Evolutionary conservation across 495 filamentous ascomycete genomes (phyloP), one percentile per base, ranked within the genome.

Genomic region (Aspergillus carlsbadensis): DNA sequence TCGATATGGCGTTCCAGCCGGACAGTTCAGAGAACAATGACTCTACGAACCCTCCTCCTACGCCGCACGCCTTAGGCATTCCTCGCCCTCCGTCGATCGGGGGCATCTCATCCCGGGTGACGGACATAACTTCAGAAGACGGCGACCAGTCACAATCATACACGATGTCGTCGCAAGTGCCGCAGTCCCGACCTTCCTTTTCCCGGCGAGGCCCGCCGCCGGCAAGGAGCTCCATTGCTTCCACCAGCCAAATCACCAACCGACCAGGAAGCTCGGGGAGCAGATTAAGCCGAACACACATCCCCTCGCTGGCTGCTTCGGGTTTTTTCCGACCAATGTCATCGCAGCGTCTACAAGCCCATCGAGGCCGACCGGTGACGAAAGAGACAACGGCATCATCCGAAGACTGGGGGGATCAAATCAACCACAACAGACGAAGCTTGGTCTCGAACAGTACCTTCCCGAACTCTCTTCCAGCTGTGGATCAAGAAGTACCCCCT

Each of bases 251-350:
- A 17, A 65, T 65, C 33, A 69, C 76, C 20, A 77, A 71, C 59
- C 67, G 87, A 59, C 87, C 88, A 10, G 70, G 72, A 21, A 88
- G 82, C 57, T 82, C 87, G 2, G 81, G 80, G 3, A 91, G 88
- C 67, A 81, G 86, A 63, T 88, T 91, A 45, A 90, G 88, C 67
- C 81, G 85, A 64, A 92, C 89, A 15, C 94, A 98, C 77, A 93
- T 96, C 34, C 92, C 94, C 7, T 89, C 88, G 1, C 74, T 98
- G 26, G 85, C 91, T 7, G 91, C 91, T 13, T 87, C 92, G 60
- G 93, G 88, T 17, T 98, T 98, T 70, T 96, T 96, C 63, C 86
- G 87, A 8, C 94, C 94, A 15, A 96, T 98, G 94, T 97, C 92
- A 73, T 95, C 91, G 20, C 92, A 97, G 70, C 85, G 90, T 66